Percentiles rank a stretch among this genome's conserved stretches.
Conservation (phyloP, 257 asterid genomes). For the Gynochthodes officinalis region DNA sequence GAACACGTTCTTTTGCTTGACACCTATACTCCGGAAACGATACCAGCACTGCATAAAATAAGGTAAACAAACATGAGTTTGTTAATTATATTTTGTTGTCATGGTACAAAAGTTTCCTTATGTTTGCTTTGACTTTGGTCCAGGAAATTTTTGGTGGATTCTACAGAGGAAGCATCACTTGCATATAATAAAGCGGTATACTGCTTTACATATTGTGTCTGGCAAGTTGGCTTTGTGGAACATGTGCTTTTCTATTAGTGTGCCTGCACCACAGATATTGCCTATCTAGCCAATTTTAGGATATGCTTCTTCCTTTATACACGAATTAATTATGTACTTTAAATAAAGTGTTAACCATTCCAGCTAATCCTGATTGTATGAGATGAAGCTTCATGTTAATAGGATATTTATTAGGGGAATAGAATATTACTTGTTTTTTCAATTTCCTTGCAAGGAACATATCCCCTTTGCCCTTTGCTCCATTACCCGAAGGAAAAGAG, state of each 20-base stretch:
- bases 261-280: constrained; percentile 4
- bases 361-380: background rate
- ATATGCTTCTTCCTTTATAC: background rate
- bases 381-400: background rate
- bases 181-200: constrained; percentile 95
- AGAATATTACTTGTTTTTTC: background rate
- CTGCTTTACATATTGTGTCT: constrained; percentile 20
- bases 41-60: constrained; percentile 91
- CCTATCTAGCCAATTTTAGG: background rate
- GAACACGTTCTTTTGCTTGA: constrained; percentile 94
- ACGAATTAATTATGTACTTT: background rate
- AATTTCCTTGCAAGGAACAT: too few species aligned
- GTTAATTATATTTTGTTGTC: background rate
- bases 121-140: constrained; percentile 11
- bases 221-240: constrained; percentile 1
- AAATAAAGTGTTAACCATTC: background rate
- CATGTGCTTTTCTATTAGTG: background rate
- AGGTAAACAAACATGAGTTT: constrained; percentile 42
- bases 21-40: constrained; percentile 82
- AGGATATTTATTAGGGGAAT: background rate
- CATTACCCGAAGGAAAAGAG: background rate
- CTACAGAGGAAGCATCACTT: constrained; percentile 95
- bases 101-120: constrained; percentile 1
- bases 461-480: background rate
- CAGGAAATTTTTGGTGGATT: constrained; percentile 87